Percentiles rank a stretch among this genome's conserved stretches.
Conservation (phyloP, 306 rosid genomes). For the Dryas alaskensis region DNA sequence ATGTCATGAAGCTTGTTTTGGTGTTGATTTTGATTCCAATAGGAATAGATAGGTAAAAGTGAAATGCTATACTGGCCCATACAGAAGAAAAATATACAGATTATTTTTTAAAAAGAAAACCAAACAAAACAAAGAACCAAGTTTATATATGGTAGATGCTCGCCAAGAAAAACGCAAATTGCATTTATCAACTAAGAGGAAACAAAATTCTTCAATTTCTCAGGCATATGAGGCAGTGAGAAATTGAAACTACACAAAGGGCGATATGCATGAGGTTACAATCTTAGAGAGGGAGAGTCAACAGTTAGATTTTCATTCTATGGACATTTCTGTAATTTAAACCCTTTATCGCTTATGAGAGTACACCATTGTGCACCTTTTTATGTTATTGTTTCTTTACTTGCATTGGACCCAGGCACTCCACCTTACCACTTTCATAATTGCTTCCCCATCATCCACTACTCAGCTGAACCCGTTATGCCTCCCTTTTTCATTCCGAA, state of each 20-base stretch:
- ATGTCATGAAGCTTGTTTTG: too few species aligned
- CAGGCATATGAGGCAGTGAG: background rate
- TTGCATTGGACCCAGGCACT: slow-evolving; percentile 14
- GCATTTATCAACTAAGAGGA: background rate
- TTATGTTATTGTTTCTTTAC: slow-evolving; percentile 19
- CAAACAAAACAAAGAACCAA: background rate
- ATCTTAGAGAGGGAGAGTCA: background rate
- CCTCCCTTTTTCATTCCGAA: slow-evolving; percentile 5
- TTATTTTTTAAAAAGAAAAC: background rate
- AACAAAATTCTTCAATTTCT: background rate
- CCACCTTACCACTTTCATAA: background rate
- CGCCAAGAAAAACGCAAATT: background rate
- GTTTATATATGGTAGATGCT: background rate
- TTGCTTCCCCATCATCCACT: slow-evolving; percentile 23
- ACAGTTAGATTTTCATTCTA: slow-evolving; percentile 12
- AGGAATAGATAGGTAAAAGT: too few species aligned
- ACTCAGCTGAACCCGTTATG: slow-evolving; percentile 15
- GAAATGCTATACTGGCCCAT: background rate
- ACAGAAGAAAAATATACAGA: background rate
- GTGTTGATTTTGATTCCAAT: too few species aligned
- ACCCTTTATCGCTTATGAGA: background rate
- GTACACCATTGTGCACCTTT: slow-evolving; percentile 35
- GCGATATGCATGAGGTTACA: background rate
- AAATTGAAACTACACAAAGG: background rate
- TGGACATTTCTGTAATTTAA: slow-evolving; percentile 25